A percentile compares a stretch with the other conserved stretches of the same genome.
Conservation (phyloP, 495 filamentous ascomycete species). For the Penicillium paxilli region DNA sequence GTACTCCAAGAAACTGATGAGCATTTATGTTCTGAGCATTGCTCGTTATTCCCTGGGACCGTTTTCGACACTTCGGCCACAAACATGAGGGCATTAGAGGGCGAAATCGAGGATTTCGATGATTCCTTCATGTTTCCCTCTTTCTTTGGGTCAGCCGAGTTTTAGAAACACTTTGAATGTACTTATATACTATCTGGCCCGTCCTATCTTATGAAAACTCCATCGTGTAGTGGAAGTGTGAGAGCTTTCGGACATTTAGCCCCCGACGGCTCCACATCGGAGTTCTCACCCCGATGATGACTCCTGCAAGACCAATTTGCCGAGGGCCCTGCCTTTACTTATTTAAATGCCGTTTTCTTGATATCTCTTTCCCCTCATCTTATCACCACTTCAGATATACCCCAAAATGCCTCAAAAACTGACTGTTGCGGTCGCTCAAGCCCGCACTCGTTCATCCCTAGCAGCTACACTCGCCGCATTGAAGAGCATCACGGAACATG, state of each 20-base stretch:
- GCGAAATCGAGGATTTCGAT: background rate
- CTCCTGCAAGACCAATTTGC: background rate
- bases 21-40: conserved; percentile 8
- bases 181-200: background rate
- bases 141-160: conserved; percentile 17
- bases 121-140: conserved; percentile 11
- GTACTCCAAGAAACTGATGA: background rate
- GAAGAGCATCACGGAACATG: conserved; percentile 48
- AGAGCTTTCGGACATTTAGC: conserved; percentile 1
- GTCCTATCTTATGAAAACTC: no score
- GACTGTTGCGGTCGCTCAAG: conserved; percentile 62
- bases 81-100: background rate
- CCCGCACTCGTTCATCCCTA: conserved; percentile 66
- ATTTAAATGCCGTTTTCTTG: background rate
- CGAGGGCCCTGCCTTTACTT: background rate
- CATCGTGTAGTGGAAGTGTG: no score
- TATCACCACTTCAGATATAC: background rate
- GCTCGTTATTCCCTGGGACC: conserved; percentile 7
- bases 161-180: background rate
- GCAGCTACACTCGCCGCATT: conserved; percentile 66
- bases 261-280: conserved; percentile 9
- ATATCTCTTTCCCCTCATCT: background rate
- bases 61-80: background rate
- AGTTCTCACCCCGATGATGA: conserved; percentile 5
- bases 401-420: conserved; percentile 47